phyloP scores from a whole-genome alignment of 2,329 filamentous ascomycete genomes.

The Hymenoscyphus infarciens region DNA sequence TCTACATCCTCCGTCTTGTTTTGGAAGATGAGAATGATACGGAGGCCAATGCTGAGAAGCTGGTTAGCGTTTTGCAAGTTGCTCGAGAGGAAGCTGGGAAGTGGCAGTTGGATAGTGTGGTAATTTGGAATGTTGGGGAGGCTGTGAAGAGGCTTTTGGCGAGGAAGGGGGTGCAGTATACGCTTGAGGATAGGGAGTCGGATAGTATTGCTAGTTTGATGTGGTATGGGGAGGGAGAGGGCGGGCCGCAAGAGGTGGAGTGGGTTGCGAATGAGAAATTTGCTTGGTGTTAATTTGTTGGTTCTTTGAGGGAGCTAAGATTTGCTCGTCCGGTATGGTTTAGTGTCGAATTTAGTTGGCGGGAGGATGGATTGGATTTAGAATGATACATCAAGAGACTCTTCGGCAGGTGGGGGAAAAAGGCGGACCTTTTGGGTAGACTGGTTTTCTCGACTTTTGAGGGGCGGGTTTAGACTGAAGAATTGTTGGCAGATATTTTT shows the following conservation, averaged over 20 bases:
- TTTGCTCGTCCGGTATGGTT: too few relatives aligned
- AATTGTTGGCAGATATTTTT: too few relatives aligned
- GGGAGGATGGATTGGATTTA: too few relatives aligned
- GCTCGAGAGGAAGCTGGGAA: conserved; percentile 67
- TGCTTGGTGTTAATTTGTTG: conserved; percentile 60
- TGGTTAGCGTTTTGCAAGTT: conserved; percentile 61
- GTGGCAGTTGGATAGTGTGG: conserved; percentile 68
- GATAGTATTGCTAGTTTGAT: conserved; percentile 68
- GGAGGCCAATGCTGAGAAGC: conserved; percentile 46
- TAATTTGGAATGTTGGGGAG: conserved; percentile 79
- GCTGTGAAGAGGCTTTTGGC: conserved; percentile 47
- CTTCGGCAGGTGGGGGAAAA: too few relatives aligned
- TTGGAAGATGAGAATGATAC: conserved; percentile 51
- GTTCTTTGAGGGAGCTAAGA: too few relatives aligned
- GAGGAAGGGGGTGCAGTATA: conserved; percentile 45
- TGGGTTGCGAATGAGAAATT: conserved; percentile 78
- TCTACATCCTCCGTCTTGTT: conserved; percentile 67
- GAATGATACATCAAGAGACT: too few relatives aligned
- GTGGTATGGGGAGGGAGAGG: conserved; percentile 60
- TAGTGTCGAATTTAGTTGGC: too few relatives aligned
- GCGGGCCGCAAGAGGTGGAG: conserved; percentile 51
- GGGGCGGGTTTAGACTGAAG: too few relatives aligned
- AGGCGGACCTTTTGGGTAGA: too few relatives aligned
- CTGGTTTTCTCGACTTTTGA: too few relatives aligned
- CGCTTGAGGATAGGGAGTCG: conserved; percentile 52